Base-by-base conservation (phyloP, 2,329 filamentous ascomycete species). In the Colletotrichum plurivorum region DNA sequence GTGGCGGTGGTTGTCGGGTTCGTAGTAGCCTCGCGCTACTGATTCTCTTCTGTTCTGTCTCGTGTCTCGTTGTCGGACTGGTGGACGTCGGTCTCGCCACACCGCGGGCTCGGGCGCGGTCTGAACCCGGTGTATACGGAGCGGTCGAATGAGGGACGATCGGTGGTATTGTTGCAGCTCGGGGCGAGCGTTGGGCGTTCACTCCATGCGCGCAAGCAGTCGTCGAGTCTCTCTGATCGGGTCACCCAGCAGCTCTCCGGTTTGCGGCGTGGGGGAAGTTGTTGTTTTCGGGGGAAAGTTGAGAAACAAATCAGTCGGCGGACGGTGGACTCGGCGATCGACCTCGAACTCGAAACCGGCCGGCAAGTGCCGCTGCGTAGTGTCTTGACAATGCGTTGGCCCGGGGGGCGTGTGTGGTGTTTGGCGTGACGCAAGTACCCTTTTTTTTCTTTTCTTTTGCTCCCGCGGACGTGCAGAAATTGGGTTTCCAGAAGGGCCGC, bases 281-380 rank as follows among this genome's bases (percentile, higher is more conserved):
- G 60, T 39, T 43, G n/a, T 46, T n/a, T 41, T 22, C 48, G 49
- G 8, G 36, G 45, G 16, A 46, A 22, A 15, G 46, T 25, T n/a
- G 46, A 12, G 5, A 22, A 43, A 60, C 54, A 52, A 53, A 51
- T 59, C 55, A 51, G 27, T 49, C 55, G 49, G 55, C 55, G 61
- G 63, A 52, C 36, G 20, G 41, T 55, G 51, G 58, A 63, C 36
- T 60, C 49, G 62, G 63, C 62, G 55, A 58, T 67, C 55, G 67
- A 67, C 61, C 62, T 67, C 55, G 67, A 69, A 67, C 55, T 65
- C 67, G 55, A 67, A 66, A 67, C 62, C 51, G 67, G 39, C 45
- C 63, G 67, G 67, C 45, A 69, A 61, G 55, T 67, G 43, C 67
- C 67, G 55, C 62, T 67, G 64, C 46, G 56, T 39, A 27, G 46